Conservation (phyloP, 73 alveolate species). For the Paramecium sonneborni region DNA sequence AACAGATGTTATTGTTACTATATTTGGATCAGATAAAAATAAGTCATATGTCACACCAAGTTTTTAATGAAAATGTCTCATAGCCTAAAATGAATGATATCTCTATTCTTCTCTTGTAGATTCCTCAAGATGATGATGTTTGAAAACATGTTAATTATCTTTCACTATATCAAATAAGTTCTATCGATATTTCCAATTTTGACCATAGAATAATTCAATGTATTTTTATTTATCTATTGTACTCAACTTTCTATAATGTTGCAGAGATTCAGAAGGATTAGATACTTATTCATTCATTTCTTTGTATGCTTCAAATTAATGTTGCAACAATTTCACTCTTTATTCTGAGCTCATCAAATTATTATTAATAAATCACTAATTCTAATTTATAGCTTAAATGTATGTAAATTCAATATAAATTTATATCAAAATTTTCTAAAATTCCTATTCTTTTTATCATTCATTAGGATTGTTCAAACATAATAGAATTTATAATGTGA, state of each 20-base stretch:
- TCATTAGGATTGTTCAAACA: not conserved
- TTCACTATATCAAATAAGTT: not conserved
- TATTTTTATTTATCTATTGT: not conserved
- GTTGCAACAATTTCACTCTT: slow-evolving; percentile 13
- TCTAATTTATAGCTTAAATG: not conserved
- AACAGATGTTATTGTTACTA: slow-evolving; percentile 55
- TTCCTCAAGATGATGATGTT: slow-evolving; percentile 50
- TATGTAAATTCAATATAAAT: not conserved
- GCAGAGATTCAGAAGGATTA: not conserved
- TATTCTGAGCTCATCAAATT: not conserved
- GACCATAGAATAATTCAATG: slow-evolving; percentile 18
- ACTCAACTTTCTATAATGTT: not conserved
- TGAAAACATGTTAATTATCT: slow-evolving; percentile 8
- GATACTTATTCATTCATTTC: not conserved
- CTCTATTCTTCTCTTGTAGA: slow-evolving; percentile 48
- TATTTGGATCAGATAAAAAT: slow-evolving; percentile 58
- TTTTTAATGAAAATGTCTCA: slow-evolving; percentile 1
- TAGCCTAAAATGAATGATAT: slow-evolving; percentile 57
- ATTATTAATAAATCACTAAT: not conserved
- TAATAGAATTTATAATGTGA: not conserved
- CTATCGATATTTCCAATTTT: not conserved
- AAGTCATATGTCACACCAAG: slow-evolving; percentile 20
- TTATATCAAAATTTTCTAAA: not conserved
- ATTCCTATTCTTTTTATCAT: not conserved
- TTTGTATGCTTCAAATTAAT: not conserved